Conservation (phyloP, 1,284 basidiomycete genomes). For the Rhodotorula sp. region DNA sequence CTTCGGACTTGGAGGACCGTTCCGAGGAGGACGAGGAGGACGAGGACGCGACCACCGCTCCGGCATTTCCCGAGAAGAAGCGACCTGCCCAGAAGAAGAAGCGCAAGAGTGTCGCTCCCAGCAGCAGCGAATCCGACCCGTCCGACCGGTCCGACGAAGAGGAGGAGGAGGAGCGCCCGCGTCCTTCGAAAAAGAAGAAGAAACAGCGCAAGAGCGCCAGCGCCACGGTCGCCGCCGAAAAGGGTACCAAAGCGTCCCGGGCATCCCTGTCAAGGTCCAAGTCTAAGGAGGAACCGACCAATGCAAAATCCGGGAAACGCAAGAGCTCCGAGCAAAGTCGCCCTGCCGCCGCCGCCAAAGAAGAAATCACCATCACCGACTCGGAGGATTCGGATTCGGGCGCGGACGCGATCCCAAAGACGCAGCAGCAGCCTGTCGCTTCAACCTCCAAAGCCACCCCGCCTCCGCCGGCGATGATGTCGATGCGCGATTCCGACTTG, state of each 20-base stretch:
- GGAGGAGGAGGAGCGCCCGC: not conserved
- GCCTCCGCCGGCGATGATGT: not conserved
- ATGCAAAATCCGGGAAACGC: too few species aligned
- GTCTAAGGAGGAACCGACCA: too few species aligned
- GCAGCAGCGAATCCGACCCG: not conserved
- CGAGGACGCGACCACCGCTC: not conserved
- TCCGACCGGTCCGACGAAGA: not conserved
- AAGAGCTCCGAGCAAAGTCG: not conserved
- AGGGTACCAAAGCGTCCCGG: too few species aligned
- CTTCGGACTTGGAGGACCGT: not conserved
- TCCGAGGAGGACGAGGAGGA: not conserved
- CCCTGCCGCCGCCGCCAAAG: not conserved
- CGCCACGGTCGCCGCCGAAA: too few species aligned
- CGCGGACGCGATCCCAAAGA: too few species aligned
- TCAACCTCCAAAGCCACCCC: not conserved
- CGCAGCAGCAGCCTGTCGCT: not conserved
- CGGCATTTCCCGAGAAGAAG: not conserved
- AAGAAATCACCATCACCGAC: not conserved
- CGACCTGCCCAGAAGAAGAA: not conserved
- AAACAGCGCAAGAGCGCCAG: too few species aligned
- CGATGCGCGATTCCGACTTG: slow-evolving; percentile 2
- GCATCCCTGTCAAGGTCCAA: too few species aligned
- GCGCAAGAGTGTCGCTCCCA: not conserved
- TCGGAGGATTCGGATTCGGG: not conserved
- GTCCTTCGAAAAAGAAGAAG: too few species aligned